Conservation (phyloP, 2,329 filamentous ascomycete genomes). For the Neopestalotiopsis sp. region DNA sequence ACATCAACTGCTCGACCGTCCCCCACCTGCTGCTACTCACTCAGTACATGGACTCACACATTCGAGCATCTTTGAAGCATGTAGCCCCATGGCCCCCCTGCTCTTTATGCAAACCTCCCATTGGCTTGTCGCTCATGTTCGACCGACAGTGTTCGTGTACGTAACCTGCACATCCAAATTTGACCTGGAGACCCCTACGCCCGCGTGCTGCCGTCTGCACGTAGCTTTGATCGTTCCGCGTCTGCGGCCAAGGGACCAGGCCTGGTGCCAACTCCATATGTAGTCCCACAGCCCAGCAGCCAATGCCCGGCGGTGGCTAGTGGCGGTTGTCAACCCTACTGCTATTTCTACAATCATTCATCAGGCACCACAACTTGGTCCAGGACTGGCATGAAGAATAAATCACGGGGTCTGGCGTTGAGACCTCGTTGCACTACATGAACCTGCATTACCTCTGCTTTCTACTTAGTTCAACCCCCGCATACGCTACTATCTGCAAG, state of each 20-base stretch:
- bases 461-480: slow-evolving; percentile 9
- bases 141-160: slow-evolving; percentile 14
- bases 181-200: slow-evolving; percentile 20
- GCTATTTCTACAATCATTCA: slow-evolving; percentile 19
- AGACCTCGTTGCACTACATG: slow-evolving; percentile 7
- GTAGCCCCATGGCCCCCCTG: slow-evolving; percentile 9
- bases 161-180: slow-evolving; percentile 11
- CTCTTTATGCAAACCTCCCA: slow-evolving; percentile 3
- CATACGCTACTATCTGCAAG: background rate
- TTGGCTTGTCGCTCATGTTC: slow-evolving; percentile 12
- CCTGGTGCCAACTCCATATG: background rate
- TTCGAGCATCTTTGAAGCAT: slow-evolving; percentile 1
- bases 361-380: slow-evolving; percentile 30
- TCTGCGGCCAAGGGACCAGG: slow-evolving; percentile 32
- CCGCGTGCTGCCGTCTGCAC: slow-evolving; percentile 30
- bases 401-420: slow-evolving; percentile 36
- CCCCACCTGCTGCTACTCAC: slow-evolving; percentile 29
- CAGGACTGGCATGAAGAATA: slow-evolving; percentile 34
- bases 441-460: background rate
- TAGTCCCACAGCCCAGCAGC: background rate
- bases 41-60: slow-evolving; percentile 24
- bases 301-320: slow-evolving; percentile 26
- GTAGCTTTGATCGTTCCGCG: slow-evolving; percentile 35
- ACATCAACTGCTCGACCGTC: slow-evolving; percentile 33
- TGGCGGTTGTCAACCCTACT: slow-evolving; percentile 35